Conservation (phyloP, 2,329 filamentous ascomycete genomes). For the Fusarium compactum region DNA sequence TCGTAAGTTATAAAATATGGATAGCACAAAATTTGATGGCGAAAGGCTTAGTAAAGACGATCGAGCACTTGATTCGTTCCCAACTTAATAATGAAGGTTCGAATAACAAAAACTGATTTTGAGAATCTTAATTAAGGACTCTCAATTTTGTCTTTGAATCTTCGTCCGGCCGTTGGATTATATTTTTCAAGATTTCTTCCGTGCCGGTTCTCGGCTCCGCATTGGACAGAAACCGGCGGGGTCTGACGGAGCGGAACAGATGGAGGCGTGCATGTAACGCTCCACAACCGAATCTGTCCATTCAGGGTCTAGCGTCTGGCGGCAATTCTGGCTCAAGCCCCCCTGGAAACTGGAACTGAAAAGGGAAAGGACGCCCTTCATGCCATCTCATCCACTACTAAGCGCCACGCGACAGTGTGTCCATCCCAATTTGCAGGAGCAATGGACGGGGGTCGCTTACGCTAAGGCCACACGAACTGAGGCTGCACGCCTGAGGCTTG, state of each 20-base stretch:
- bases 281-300: conserved; percentile 9
- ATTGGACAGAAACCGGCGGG: conserved; percentile 27
- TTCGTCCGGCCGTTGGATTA: not conserved
- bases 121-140: not conserved
- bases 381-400: conserved; percentile 23
- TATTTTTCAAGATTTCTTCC: conserved; percentile 35
- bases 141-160: not conserved
- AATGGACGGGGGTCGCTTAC: conserved; percentile 18
- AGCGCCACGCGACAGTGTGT: conserved; percentile 39
- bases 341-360: not conserved
- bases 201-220: conserved; percentile 39
- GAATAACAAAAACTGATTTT: not conserved
- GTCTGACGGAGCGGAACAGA: conserved; percentile 12
- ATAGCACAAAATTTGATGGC: conserved; percentile 10
- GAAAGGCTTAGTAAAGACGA: not conserved
- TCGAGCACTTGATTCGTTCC: not conserved
- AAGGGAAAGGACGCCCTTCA: conserved; percentile 11
- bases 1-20: conserved; percentile 13
- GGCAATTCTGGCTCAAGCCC: conserved; percentile 31
- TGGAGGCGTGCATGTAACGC: conserved; percentile 38
- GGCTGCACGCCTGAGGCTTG: conserved; percentile 27
- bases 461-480: conserved; percentile 17
- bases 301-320: conserved; percentile 35
- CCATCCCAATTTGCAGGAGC: conserved; percentile 39
- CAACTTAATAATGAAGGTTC: not conserved